A percentile compares a stretch with the other conserved stretches of the same genome.
Evolutionary conservation across 202 grass and related monocot genomes (phyloP).

Genomic region (Saccharum hybrid): DNA sequence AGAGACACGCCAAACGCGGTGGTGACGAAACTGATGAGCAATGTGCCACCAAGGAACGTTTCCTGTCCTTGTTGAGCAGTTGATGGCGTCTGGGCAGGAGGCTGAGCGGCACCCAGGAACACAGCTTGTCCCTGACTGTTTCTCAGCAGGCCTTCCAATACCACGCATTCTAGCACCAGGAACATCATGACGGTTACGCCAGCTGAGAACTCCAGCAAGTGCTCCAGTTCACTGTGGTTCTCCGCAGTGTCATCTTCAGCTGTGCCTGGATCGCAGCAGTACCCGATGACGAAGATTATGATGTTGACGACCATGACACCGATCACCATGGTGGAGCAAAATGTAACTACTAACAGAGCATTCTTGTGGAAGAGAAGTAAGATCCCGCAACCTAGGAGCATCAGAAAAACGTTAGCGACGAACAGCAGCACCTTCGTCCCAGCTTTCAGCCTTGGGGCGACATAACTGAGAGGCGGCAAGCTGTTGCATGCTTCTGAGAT

Average conservation of each 20-base stretch:
- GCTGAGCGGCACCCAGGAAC: no score
- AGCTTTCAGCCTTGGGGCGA: background rate
- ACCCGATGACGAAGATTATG: no score
- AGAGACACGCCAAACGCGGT: background rate
- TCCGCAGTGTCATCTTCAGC: background rate
- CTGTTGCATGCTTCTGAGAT: background rate
- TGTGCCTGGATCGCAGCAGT: no score
- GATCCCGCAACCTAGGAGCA: background rate
- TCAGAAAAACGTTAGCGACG: background rate
- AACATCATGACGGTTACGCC: slow-evolving; percentile 19
- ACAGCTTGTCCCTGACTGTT: background rate
- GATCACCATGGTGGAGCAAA: background rate
- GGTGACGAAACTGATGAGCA: background rate
- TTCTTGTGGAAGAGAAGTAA: background rate
- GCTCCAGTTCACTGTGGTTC: background rate
- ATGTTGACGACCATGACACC: background rate
- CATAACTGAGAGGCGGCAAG: background rate
- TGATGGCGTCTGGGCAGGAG: no score
- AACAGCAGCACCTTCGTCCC: background rate
- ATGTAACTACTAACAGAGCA: background rate
- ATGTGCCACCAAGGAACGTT: background rate
- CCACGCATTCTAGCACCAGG: slow-evolving; percentile 24
- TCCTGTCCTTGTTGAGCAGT: background rate
- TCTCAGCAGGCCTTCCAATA: background rate
- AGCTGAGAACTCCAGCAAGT: background rate